A percentile compares a stretch with the other conserved stretches of the same genome.
These are phyloP conservation scores for Setaria viridis DNA, from an alignment of 202 grass and related monocot species.

Conservation along the genomic window DNA sequence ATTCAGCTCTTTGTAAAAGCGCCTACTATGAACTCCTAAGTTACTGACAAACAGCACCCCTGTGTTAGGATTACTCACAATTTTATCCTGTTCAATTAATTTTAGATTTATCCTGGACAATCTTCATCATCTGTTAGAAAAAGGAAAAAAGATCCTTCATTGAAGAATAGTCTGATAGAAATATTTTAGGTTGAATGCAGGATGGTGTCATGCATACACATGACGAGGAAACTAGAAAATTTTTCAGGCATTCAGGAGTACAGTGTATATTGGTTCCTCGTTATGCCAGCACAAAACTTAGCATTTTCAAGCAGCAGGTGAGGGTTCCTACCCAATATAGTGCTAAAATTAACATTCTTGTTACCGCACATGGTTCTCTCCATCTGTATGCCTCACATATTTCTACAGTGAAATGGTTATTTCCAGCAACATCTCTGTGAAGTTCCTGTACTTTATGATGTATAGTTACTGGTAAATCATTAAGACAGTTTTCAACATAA, in stretches of 20 bases:
- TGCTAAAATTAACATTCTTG: background rate
- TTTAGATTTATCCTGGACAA: background rate
- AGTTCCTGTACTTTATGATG: background rate
- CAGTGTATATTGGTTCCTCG: slow-evolving; percentile 67
- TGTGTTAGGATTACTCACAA: background rate
- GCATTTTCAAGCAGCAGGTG: slow-evolving; percentile 85
- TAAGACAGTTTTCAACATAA: background rate
- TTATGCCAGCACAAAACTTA: slow-evolving; percentile 79
- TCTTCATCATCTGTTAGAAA: background rate
- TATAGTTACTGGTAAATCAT: background rate
- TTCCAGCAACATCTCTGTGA: background rate
- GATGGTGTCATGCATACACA: slow-evolving; percentile 81
- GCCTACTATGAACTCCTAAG: too few relatives aligned
- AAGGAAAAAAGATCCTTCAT: background rate
- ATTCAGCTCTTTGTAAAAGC: too few relatives aligned
- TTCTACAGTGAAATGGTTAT: background rate
- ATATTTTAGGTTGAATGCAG: slow-evolving; percentile 63
- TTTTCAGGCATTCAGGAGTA: slow-evolving; percentile 71
- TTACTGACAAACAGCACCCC: background rate
- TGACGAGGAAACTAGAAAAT: slow-evolving; percentile 70
- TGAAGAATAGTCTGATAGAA: slow-evolving; percentile 53
- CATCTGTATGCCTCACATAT: background rate
- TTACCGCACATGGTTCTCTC: background rate
- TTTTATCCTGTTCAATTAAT: background rate
- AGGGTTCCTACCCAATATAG: background rate